These are phyloP conservation scores for Adenanthera pavonina DNA, from an alignment of 306 rosid genomes.

Conservation along the genomic window DNA sequence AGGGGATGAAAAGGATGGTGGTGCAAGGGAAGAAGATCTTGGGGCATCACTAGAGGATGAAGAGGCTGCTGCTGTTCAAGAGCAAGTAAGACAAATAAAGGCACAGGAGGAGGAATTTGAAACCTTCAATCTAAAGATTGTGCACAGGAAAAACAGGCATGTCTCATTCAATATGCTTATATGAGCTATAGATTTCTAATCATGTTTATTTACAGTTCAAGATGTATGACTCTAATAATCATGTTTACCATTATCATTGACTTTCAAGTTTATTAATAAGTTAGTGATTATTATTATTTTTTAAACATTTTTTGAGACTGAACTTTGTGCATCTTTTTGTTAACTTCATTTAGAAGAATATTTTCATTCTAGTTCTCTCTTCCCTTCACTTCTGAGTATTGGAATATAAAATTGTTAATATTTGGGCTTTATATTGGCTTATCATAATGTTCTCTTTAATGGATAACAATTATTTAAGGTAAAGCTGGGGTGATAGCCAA, in stretches of 20 bases:
- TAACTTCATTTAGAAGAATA: neutral
- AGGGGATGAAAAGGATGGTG: slow-evolving; percentile 59
- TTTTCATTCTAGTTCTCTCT: neutral
- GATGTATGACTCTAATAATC: neutral
- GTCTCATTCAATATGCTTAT: slow-evolving; percentile 26
- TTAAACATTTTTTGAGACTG: neutral
- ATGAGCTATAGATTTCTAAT: slow-evolving; percentile 27
- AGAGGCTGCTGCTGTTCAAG: slow-evolving; percentile 91
- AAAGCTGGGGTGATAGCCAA: slow-evolving; percentile 18
- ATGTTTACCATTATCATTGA: slow-evolving; percentile 20
- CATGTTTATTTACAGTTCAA: slow-evolving; percentile 17
- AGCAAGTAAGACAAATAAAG: slow-evolving; percentile 89
- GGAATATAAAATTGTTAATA: slow-evolving; percentile 30
- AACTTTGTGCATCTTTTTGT: slow-evolving; percentile 3
- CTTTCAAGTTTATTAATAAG: neutral
- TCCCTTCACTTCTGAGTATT: neutral
- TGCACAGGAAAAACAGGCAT: slow-evolving; percentile 89
- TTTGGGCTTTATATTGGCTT: slow-evolving; percentile 2
- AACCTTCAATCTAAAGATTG: slow-evolving; percentile 87
- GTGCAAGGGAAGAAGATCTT: slow-evolving; percentile 69
- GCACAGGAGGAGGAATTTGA: slow-evolving; percentile 92
- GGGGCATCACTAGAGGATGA: slow-evolving; percentile 80
- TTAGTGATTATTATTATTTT: neutral
- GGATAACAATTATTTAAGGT: neutral
- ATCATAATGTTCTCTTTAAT: neutral